Evolutionary conservation across 768 basidiomycete species (phyloP).

Genomic region (Boletales sp.): DNA sequence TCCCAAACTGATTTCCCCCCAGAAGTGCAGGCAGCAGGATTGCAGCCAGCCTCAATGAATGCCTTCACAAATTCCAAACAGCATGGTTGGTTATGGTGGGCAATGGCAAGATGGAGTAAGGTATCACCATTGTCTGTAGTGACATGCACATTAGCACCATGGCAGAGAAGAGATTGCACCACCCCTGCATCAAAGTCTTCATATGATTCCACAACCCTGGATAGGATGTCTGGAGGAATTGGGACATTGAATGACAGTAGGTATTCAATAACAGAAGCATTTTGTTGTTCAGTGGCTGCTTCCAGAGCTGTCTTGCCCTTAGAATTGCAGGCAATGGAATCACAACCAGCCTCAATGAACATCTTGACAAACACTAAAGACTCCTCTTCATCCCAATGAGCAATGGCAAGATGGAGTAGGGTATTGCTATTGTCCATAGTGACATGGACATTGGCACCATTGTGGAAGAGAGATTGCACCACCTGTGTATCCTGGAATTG

Average conservation of each 20-base stretch:
- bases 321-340: too few relatives aligned
- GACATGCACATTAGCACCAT: neutral
- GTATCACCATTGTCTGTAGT: too few relatives aligned
- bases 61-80: neutral
- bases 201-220: neutral
- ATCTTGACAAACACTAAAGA: too few relatives aligned
- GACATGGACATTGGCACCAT: too few relatives aligned
- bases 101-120: too few relatives aligned
- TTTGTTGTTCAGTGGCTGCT: neutral
- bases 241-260: neutral
- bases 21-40: neutral
- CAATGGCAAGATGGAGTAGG: too few relatives aligned
- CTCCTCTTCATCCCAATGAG: too few relatives aligned
- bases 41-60: neutral
- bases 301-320: neutral
- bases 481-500: too few relatives aligned
- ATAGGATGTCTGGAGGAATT: neutral
- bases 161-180: neutral
- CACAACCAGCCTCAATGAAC: too few relatives aligned
- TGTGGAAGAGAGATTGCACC: too few relatives aligned
- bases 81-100: too few relatives aligned
- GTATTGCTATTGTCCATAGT: too few relatives aligned
- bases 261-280: neutral
- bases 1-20: neutral
- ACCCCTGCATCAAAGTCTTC: neutral